phyloP scores from a whole-genome alignment of 495 filamentous ascomycete species.

The Arthonia radiata region DNA sequence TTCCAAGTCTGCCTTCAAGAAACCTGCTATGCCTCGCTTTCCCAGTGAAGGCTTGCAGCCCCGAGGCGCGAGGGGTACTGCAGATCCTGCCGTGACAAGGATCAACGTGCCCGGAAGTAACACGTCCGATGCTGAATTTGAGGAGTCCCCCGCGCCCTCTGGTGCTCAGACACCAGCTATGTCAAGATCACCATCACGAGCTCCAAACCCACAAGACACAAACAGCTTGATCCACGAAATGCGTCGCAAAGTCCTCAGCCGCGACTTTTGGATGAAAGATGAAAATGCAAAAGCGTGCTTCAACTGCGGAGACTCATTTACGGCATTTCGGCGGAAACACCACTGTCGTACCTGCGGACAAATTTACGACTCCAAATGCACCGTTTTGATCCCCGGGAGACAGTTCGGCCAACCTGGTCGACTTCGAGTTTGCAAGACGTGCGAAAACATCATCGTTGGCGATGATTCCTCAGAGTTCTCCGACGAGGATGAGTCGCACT shows the following conservation, averaged over 20 bases:
- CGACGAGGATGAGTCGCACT: slow-evolving; percentile 28
- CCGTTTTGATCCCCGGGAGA: slow-evolving; percentile 59
- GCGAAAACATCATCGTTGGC: slow-evolving; percentile 72
- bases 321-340: slow-evolving; percentile 86
- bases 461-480: slow-evolving; percentile 81
- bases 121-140: slow-evolving; percentile 9
- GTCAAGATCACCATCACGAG: slow-evolving; percentile 4
- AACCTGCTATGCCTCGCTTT: slow-evolving; percentile 7
- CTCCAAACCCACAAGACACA: slow-evolving; percentile 25
- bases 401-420: slow-evolving; percentile 70
- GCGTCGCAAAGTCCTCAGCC: slow-evolving; percentile 63
- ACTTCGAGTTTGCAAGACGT: slow-evolving; percentile 84
- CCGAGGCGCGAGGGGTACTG: slow-evolving; percentile 6
- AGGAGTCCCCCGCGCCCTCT: slow-evolving; percentile 1
- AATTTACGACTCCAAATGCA: slow-evolving; percentile 96
- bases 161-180: slow-evolving; percentile 5
- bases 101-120: too few species aligned
- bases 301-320: slow-evolving; percentile 66
- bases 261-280: slow-evolving; percentile 98
- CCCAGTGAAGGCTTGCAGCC: slow-evolving; percentile 5
- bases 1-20: slow-evolving; percentile 9
- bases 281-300: slow-evolving; percentile 97
- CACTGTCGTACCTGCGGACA: slow-evolving; percentile 87
- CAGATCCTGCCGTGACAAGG: too few species aligned
- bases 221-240: slow-evolving; percentile 40